phyloP scores from a whole-genome alignment of 176 grass and related monocot species.

The Raddia distichophylla region DNA sequence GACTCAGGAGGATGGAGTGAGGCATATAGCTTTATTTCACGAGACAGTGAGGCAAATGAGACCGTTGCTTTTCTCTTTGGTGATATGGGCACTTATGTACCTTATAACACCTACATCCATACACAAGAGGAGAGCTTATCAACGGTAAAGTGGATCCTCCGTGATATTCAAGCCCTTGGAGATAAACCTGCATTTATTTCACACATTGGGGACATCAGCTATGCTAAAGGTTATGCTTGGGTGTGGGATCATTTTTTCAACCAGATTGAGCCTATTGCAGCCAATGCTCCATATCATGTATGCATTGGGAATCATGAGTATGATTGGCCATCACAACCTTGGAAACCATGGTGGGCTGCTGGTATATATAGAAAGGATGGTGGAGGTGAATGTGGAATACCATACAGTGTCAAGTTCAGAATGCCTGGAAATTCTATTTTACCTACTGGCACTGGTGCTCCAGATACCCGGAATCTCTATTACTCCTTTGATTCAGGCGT shows the following conservation, averaged over 20 bases:
- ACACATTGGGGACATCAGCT: constrained; percentile 96
- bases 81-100: constrained; percentile 91
- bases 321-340: constrained; percentile 93
- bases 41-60: constrained; percentile 75
- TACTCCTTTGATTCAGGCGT: constrained; percentile 88
- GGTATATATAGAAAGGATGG: constrained; percentile 73
- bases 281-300: constrained; percentile 84
- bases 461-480: constrained; percentile 83
- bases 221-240: constrained; percentile 87
- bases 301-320: constrained; percentile 99
- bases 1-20: constrained; percentile 76
- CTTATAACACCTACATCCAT: constrained; percentile 78
- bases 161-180: constrained; percentile 77
- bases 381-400: constrained; percentile 94
- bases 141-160: constrained; percentile 88
- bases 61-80: constrained; percentile 84
- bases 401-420: constrained; percentile 89
- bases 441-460: constrained; percentile 73
- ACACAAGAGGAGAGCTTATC: constrained; percentile 80
- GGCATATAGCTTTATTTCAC: constrained; percentile 78
- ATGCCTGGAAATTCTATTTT: constrained; percentile 89
- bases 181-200: constrained; percentile 87
- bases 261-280: constrained; percentile 85
- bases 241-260: constrained; percentile 97
- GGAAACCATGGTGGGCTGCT: constrained; percentile 75